These are phyloP conservation scores for Kokia cookei DNA, from an alignment of 441 rosid genomes.

Conservation along the genomic window DNA sequence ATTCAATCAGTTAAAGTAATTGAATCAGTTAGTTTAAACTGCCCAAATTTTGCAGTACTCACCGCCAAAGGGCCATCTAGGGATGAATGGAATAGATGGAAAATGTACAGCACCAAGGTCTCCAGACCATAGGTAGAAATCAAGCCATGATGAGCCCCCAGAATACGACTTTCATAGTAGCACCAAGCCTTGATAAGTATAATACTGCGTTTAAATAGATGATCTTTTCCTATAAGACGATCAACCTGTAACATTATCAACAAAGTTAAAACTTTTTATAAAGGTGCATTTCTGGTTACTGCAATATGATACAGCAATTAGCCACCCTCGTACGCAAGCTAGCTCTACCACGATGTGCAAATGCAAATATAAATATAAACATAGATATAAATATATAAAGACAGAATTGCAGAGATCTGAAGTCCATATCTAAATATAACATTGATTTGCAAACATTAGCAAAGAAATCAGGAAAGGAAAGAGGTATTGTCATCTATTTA, in stretches of 20 bases:
- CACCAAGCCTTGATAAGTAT: slow-evolving; percentile 93
- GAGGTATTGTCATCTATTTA: neutral
- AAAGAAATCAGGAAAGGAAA: neutral
- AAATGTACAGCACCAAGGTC: slow-evolving; percentile 78
- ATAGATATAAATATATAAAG: neutral
- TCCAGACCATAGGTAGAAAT: slow-evolving; percentile 91
- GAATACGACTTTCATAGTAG: slow-evolving; percentile 91
- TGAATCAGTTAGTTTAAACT: neutral
- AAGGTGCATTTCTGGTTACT: neutral
- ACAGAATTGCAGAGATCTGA: neutral
- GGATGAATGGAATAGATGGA: slow-evolving; percentile 72
- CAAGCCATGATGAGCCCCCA: slow-evolving; percentile 91
- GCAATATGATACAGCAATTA: neutral
- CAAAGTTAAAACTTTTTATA: neutral
- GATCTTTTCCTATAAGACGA: slow-evolving; percentile 61
- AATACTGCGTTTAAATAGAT: slow-evolving; percentile 85
- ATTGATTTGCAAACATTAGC: neutral
- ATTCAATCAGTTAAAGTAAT: slow-evolving; percentile 10
- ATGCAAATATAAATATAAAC: neutral
- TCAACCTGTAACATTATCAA: slow-evolving; percentile 47
- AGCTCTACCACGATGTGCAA: neutral
- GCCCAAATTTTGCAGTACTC: slow-evolving; percentile 24
- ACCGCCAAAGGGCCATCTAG: slow-evolving; percentile 81
- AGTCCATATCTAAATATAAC: neutral
- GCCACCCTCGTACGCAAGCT: neutral